Base-by-base conservation (phyloP, 208 protist genomes). In the Strigomonas culicis region DNA sequence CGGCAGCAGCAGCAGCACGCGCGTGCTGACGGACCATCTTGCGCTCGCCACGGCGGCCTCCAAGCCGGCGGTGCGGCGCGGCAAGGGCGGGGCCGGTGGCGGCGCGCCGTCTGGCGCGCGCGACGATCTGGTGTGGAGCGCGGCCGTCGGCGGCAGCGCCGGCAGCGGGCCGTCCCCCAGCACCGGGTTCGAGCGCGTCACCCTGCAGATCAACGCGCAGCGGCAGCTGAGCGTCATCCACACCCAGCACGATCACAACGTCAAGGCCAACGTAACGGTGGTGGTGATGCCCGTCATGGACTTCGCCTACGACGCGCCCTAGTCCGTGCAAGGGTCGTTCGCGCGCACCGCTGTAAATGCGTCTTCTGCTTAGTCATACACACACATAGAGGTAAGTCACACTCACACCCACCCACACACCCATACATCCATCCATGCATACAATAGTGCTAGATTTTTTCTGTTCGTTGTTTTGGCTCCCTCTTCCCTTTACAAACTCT, bases 201-300 rank as follows among this genome's bases (percentile, higher is more conserved):
- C 82, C 27, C 65, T 95, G 56, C 80, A 86, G 66, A 73, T 95
- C 41, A 95, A 95, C 55, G 74, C 70, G 10, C 70, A 68, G 51
- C 53, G 71, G 34, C 83, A 92, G 64, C 75, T 95, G 11, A 86
- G 86, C 57, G 82, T 95, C 15, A 55, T 90, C 22, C 84, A 92
- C 77, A 80, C 63, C 61, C 71, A 81, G 47, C 74, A 77, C 10
- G 81, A 90, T 41, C 69, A 82, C 56, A 75, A 87, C 41, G 62
- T 82, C 44, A 75, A 77, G 63, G 88, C 82, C n/a, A 84, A 75
- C 0, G 88, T 90, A 56, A 87, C 74, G 4, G 66, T 92, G 22
- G 80, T 91, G 0, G 70, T 92, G 10, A 78, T 79, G 56, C 76
- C 88, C 25, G 60, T 90, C 27, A 39, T 61, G 22, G 57, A 61